These are phyloP conservation scores for Eucalyptus pauciflora DNA, from an alignment of 345 rosid genomes.

Conservation along the genomic window DNA sequence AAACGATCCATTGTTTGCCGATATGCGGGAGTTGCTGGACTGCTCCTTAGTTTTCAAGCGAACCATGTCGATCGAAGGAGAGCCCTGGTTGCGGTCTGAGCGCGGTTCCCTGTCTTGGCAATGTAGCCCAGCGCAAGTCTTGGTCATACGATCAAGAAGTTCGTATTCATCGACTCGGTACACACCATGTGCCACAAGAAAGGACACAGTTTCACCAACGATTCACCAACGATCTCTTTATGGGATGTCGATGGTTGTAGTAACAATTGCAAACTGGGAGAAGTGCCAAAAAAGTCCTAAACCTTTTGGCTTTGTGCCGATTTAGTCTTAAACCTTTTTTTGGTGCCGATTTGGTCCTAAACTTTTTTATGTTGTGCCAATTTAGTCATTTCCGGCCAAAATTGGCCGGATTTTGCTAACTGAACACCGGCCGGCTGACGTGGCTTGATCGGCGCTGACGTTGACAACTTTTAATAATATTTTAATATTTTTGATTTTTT, in stretches of 20 bases:
- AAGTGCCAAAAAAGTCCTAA: too few relatives aligned
- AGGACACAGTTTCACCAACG: not conserved
- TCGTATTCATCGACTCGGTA: not conserved
- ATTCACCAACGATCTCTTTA: not conserved
- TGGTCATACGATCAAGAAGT: not conserved
- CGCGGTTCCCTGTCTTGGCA: not conserved
- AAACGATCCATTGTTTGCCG: accelerated
- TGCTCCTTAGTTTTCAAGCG: not conserved
- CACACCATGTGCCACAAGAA: not conserved
- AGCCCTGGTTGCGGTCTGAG: not conserved
- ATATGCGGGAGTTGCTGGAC: not conserved
- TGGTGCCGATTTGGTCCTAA: too few relatives aligned
- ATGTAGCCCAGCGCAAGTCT: not conserved
- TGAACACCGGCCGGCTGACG: too few relatives aligned
- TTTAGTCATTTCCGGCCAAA: too few relatives aligned
- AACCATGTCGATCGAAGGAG: not conserved
- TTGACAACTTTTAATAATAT: too few relatives aligned
- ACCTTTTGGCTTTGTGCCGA: too few relatives aligned
- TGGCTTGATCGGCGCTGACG: too few relatives aligned
- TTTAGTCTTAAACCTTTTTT: too few relatives aligned
- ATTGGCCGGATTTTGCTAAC: too few relatives aligned
- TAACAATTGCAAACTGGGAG: not conserved
- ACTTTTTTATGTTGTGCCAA: too few relatives aligned
- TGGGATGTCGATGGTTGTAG: not conserved
- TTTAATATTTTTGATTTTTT: too few relatives aligned